phyloP scores from a whole-genome alignment of 805 yeast genomes.

The Monosporozyma solicola region DNA sequence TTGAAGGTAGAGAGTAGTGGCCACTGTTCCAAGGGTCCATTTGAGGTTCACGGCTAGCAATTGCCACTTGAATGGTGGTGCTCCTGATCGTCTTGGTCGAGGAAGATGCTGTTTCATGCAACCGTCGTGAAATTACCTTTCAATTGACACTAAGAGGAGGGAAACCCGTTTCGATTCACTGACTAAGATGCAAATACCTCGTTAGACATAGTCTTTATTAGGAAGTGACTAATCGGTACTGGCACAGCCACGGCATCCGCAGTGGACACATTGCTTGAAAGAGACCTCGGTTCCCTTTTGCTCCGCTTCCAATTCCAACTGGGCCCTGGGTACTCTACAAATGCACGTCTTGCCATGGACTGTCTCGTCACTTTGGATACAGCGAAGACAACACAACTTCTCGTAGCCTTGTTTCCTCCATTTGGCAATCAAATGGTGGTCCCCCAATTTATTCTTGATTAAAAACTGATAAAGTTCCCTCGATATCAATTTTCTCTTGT shows the following conservation, averaged over 20 bases:
- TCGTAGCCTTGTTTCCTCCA: conserved; percentile 85
- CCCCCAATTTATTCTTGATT: conserved; percentile 55
- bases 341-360: conserved; percentile 66
- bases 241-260: conserved; percentile 84
- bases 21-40: too few relatives aligned
- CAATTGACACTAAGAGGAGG: too few relatives aligned
- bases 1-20: too few relatives aligned
- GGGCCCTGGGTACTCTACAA: conserved; percentile 72
- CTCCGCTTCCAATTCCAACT: conserved; percentile 31
- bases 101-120: too few relatives aligned
- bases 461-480: conserved; percentile 67
- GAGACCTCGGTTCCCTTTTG: conserved; percentile 17
- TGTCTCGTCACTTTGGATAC: conserved; percentile 57
- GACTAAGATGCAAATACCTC: too few relatives aligned
- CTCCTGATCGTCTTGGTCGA: too few relatives aligned
- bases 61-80: too few relatives aligned
- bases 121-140: too few relatives aligned
- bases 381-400: conserved; percentile 69
- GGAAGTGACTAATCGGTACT: conserved; percentile 46
- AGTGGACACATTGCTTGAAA: conserved; percentile 56
- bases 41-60: too few relatives aligned
- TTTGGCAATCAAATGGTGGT: conserved; percentile 67
- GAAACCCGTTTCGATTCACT: too few relatives aligned
- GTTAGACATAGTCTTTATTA: too few relatives aligned
- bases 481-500: conserved; percentile 59